phyloP scores from a whole-genome alignment of 345 rosid species.

The Murraya paniculata region DNA sequence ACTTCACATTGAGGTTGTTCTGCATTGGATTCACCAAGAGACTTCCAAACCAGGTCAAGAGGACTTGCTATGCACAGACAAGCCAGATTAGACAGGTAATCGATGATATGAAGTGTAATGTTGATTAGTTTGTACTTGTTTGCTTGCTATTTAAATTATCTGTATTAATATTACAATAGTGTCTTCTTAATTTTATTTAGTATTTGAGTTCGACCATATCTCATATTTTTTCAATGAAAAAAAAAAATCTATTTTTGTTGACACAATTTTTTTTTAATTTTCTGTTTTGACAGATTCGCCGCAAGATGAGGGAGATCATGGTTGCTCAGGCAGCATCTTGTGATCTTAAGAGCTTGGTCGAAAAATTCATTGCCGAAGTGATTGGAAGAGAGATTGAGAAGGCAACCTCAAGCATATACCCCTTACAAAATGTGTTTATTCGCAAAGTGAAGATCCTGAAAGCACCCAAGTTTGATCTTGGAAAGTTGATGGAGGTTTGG shows the following conservation, averaged over 20 bases:
- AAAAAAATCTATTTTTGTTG: not conserved
- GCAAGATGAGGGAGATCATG: conserved; percentile 95
- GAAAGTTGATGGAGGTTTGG: conserved; percentile 87
- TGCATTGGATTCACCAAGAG: conserved; percentile 95
- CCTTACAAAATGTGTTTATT: conserved; percentile 83
- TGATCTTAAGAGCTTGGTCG: conserved; percentile 85
- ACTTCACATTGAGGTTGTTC: conserved; percentile 80
- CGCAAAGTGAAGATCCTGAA: conserved; percentile 93
- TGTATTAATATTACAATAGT: too few species aligned
- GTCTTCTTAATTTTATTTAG: not conserved
- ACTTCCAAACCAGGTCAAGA: conserved; percentile 86
- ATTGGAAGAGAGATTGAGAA: conserved; percentile 92
- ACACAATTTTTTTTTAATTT: not conserved
- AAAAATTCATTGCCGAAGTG: conserved; percentile 73
- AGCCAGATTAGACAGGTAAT: conserved; percentile 85
- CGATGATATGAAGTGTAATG: not conserved
- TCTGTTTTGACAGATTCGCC: conserved; percentile 53
- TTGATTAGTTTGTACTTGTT: not conserved
- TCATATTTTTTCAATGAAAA: too few species aligned
- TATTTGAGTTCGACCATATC: not conserved
- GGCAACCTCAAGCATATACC: conserved; percentile 79
- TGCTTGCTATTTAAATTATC: not conserved
- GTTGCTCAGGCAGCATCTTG: conserved; percentile 73
- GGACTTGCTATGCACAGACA: conserved; percentile 93
- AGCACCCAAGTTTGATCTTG: conserved; percentile 96